Conservation (phyloP, 371 early-diverging fungal species). For the Vittaforma corneae region DNA sequence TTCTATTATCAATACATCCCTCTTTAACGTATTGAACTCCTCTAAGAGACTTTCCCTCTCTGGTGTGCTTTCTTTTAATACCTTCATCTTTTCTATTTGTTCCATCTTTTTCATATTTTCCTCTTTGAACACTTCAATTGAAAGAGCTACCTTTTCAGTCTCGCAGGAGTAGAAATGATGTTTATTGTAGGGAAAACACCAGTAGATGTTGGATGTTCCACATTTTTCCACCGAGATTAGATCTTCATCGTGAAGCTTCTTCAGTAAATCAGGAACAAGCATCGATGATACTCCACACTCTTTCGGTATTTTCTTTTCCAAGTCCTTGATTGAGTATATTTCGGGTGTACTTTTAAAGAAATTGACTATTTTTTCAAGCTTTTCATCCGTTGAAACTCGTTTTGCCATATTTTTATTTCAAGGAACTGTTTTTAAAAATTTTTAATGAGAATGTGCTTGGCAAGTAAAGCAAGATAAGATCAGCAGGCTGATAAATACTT, state of each 20-base stretch:
- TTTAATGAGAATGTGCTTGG: background rate
- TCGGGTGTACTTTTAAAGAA: slow-evolving; percentile 26
- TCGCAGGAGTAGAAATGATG: slow-evolving; percentile 59
- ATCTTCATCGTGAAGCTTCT: slow-evolving; percentile 74
- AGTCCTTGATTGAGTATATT: slow-evolving; percentile 69
- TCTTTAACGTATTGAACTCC: slow-evolving; percentile 21
- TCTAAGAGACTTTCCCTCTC: slow-evolving; percentile 58
- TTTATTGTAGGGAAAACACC: slow-evolving; percentile 67
- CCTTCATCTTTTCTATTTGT: slow-evolving; percentile 14
- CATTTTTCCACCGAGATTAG: slow-evolving; percentile 76
- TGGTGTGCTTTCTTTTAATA: slow-evolving; percentile 46
- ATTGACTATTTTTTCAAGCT: slow-evolving; percentile 12
- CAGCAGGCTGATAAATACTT: no score
- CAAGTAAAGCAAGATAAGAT: background rate
- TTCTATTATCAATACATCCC: slow-evolving; percentile 19
- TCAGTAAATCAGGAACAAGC: slow-evolving; percentile 75
- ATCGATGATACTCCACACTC: slow-evolving; percentile 71
- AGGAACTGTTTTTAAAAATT: background rate
- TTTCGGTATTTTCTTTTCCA: slow-evolving; percentile 76
- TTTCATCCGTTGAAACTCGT: slow-evolving; percentile 22
- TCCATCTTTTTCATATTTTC: slow-evolving; percentile 43
- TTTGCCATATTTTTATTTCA: slow-evolving; percentile 25
- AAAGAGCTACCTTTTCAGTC: slow-evolving; percentile 8
- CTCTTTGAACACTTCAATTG: slow-evolving; percentile 32
- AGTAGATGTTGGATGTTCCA: slow-evolving; percentile 75